phyloP scores from a whole-genome alignment of 1,284 basidiomycete genomes.

The Chiua sp. region DNA sequence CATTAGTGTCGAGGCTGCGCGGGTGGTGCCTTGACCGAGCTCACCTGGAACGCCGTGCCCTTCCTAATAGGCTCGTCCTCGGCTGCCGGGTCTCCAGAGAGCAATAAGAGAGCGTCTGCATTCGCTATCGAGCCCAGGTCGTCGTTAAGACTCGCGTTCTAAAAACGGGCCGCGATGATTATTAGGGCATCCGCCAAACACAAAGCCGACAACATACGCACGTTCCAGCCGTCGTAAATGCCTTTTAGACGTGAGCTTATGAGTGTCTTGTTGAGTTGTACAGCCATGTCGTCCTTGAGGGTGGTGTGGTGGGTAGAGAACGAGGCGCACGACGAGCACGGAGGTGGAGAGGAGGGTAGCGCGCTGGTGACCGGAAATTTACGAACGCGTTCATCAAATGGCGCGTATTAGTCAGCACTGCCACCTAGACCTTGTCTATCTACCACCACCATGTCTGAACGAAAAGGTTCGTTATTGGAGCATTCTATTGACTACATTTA shows the following conservation, averaged over 20 bases:
- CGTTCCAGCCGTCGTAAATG: constrained; percentile 78
- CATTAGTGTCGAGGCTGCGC: constrained; percentile 21
- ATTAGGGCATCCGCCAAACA: constrained; percentile 12
- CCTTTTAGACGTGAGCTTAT: constrained; percentile 73
- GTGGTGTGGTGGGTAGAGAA: constrained; percentile 1
- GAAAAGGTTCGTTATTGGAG: constrained; percentile 65
- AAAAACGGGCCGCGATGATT: constrained; percentile 11
- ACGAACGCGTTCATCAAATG: constrained; percentile 33
- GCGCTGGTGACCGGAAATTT: constrained; percentile 36
- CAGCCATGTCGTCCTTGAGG: constrained; percentile 40
- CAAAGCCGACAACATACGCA: constrained; percentile 43
- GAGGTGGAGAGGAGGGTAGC: constrained; percentile 10
- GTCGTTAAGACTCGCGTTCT: constrained; percentile 69
- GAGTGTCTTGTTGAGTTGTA: constrained; percentile 60
- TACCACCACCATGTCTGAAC: constrained; percentile 82
- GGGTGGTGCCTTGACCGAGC: constrained; percentile 25
- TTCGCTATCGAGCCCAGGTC: constrained; percentile 73
- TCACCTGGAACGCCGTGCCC: constrained; percentile 88
- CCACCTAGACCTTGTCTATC: constrained; percentile 8
- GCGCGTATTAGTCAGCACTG: constrained; percentile 34
- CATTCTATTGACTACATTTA: not conserved
- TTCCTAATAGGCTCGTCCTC: constrained; percentile 88
- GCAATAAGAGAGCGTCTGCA: constrained; percentile 73
- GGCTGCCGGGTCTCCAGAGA: constrained; percentile 83
- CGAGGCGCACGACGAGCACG: constrained; percentile 9